phyloP scores from a whole-genome alignment of 306 rosid genomes.

The Myrica gale region DNA sequence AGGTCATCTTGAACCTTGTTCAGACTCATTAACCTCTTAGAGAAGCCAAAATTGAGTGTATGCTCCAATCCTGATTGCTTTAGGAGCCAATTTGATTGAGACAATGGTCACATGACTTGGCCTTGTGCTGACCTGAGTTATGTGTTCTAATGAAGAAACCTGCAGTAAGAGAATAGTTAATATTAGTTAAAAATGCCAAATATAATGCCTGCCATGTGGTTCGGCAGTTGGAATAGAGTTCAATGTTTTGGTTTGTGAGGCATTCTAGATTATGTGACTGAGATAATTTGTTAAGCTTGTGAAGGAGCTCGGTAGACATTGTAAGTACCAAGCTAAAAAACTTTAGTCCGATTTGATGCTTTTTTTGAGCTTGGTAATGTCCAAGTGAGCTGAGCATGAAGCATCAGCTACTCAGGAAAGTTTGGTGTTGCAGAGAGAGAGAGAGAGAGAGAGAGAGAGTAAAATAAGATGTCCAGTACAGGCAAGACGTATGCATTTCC shows the following conservation, averaged over 20 bases:
- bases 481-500: no score
- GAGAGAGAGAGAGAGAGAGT: neutral
- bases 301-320: neutral
- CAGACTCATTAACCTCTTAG: neutral
- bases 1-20: neutral
- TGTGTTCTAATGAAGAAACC: neutral
- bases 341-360: neutral
- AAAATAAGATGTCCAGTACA: no score
- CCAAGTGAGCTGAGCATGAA: neutral
- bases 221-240: neutral
- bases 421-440: neutral
- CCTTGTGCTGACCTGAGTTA: neutral
- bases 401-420: neutral
- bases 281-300: constrained; percentile 1
- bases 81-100: neutral
- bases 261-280: neutral
- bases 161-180: neutral
- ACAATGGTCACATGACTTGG: neutral
- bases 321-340: neutral
- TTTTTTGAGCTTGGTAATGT: neutral
- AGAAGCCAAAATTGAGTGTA: constrained; percentile 1
- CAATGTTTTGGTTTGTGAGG: neutral
- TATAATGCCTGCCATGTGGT: neutral
- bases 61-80: neutral
- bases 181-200: neutral